Percentiles rank a stretch among this genome's conserved stretches.
phyloP scores from a whole-genome alignment of 805 yeast species.

The Teunomyces lycoperdinae region DNA sequence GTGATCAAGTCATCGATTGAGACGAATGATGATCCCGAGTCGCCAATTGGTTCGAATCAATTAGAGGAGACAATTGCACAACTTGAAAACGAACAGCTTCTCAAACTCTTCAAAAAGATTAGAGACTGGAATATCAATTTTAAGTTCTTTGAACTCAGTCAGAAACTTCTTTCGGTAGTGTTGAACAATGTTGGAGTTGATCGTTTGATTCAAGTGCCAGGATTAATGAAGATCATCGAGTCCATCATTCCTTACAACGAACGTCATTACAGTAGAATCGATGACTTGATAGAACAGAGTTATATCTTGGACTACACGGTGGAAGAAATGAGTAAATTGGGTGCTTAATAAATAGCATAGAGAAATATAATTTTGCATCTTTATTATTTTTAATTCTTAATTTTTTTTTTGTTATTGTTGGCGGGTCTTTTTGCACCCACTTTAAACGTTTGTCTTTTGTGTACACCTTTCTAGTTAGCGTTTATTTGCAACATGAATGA shows the following conservation, averaged over 20 bases:
- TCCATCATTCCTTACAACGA: conserved; percentile 85
- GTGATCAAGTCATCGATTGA: conserved; percentile 64
- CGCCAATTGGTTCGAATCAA: conserved; percentile 52
- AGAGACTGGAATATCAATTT: conserved; percentile 96
- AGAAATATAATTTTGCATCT: background rate
- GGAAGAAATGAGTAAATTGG: conserved; percentile 58
- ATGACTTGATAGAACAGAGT: conserved; percentile 80
- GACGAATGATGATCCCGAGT: conserved; percentile 46
- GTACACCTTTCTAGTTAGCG: background rate
- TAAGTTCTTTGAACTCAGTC: conserved; percentile 75
- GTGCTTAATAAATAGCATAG: conserved; percentile 2
- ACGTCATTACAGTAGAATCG: conserved; percentile 76
- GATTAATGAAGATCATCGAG: conserved; percentile 65
- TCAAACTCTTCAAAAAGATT: conserved; percentile 63
- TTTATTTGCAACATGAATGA: conserved; percentile 1
- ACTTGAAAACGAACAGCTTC: conserved; percentile 59
- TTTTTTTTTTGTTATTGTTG: background rate
- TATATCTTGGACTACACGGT: conserved; percentile 81
- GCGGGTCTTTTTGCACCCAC: background rate
- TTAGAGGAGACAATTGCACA: conserved; percentile 63
- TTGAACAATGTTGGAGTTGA: conserved; percentile 54
- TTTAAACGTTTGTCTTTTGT: background rate
- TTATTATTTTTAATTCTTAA: background rate
- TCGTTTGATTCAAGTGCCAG: conserved; percentile 60
- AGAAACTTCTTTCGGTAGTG: conserved; percentile 66